phyloP scores from a whole-genome alignment of 2,329 filamentous ascomycete genomes.

The Scytalidium sp. region DNA sequence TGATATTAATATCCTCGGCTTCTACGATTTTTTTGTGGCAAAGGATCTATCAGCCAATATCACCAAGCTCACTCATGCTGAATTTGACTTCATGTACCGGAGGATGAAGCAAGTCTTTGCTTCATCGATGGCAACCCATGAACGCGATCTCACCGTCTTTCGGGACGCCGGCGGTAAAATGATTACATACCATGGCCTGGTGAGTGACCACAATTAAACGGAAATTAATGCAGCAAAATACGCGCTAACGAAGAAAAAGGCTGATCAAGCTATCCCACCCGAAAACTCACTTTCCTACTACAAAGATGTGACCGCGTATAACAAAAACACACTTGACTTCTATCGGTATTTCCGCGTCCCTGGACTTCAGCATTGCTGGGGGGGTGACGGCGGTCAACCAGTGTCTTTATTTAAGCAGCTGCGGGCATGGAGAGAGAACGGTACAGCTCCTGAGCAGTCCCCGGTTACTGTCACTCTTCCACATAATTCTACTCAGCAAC shows the following conservation, averaged over 20 bases:
- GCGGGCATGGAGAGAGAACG: slow-evolving; percentile 27
- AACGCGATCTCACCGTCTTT: slow-evolving; percentile 1
- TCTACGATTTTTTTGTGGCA: background rate
- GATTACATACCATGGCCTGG: slow-evolving; percentile 6
- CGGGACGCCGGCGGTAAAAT: slow-evolving; percentile 5
- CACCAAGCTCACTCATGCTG: slow-evolving; percentile 1
- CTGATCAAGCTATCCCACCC: slow-evolving; percentile 2
- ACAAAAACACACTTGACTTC: slow-evolving; percentile 21
- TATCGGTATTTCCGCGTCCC: slow-evolving; percentile 27
- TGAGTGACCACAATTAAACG: background rate
- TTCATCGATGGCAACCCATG: slow-evolving; percentile 1
- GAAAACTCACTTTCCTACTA: slow-evolving; percentile 21
- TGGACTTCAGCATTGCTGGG: slow-evolving; percentile 27
- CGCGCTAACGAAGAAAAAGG: too few relatives aligned
- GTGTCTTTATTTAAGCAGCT: slow-evolving; percentile 19
- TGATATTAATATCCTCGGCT: background rate
- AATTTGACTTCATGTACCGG: slow-evolving; percentile 3
- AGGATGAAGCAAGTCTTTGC: background rate
- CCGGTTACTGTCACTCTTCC: background rate
- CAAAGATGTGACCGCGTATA: slow-evolving; percentile 10
- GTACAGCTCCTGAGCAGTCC: slow-evolving; percentile 15
- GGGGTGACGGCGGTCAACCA: slow-evolving; percentile 21
- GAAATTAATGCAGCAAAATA: background rate
- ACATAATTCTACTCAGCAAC: background rate
- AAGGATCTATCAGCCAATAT: slow-evolving; percentile 3